Evolutionary conservation across 176 grass and related monocot genomes (phyloP), one percentile per base, ranked within the genome.

Genomic region (Triticum urartu): DNA sequence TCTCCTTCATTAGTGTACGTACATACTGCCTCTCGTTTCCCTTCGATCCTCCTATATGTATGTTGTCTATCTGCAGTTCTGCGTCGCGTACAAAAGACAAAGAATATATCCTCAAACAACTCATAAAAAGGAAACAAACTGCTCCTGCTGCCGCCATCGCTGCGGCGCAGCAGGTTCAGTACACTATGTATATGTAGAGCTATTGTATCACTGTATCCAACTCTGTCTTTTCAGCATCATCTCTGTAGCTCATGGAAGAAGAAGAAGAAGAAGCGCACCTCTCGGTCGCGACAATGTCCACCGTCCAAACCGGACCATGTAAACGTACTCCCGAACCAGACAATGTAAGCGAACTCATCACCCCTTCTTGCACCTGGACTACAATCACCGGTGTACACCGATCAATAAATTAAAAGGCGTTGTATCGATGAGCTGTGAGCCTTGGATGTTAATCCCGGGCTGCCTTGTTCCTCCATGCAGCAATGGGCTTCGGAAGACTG

Each of bases 391-490:
- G 18, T 2, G 45, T 15, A 50, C 47, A 50, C 50, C 45, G 10
- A 60, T 9, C 34, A 6, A 56, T 36, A 64, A 67, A 66, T 34
- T 25, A 14, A 20, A 85, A 43, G 45, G 77, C 70, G 5, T 58
- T 6, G 26, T 65, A 22, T 14, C 28, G 64, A 43, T 18, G 39
- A 75, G 68, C 26, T 79, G 32, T 15, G 47, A 65, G 58, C 21
- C 21, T 47, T 75, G 54, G 5, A 3, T 8, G 59, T 86, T 93
- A 95, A 93, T 98, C 95, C 34, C 84, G 79, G 59, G 95, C 88
- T 30, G 91, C 73, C 89, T 98, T 98, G 72, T 89, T 95, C 78
- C 81, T 97, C 93, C 89, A 93, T 20, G 80, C 84, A 52, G 83
- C 73, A 13, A 95, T 87, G 20, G 91, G 85, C 75, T 91, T 97